A percentile compares a stretch with the other conserved stretches of the same genome.
phyloP scores from a whole-genome alignment of 2,329 filamentous ascomycete genomes.

The Pyricularia pennisetigena region DNA sequence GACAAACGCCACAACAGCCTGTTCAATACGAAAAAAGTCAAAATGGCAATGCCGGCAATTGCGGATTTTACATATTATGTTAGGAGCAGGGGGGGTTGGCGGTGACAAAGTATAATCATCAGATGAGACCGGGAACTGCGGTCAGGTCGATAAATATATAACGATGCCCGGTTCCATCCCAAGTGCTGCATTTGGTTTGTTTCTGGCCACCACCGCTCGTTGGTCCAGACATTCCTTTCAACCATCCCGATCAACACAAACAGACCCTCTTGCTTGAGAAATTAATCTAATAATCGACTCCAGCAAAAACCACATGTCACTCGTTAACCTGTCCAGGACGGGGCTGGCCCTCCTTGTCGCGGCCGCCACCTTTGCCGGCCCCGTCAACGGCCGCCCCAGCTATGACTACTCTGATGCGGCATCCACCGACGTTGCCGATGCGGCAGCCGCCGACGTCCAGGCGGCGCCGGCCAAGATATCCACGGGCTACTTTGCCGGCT shows the following conservation, averaged over 20 bases:
- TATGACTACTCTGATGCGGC: too few relatives aligned
- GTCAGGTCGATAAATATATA: neutral
- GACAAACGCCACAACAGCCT: neutral
- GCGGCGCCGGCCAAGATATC: neutral
- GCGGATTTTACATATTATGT: neutral
- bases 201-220: neutral
- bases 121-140: neutral
- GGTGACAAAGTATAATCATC: neutral
- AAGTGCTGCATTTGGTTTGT: neutral
- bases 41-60: neutral
- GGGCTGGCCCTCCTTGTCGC: neutral
- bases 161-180: neutral
- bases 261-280: neutral
- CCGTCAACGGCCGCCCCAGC: neutral
- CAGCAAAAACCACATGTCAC: neutral
- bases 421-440: neutral
- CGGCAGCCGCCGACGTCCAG: neutral
- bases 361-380: neutral
- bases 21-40: neutral
- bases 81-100: neutral
- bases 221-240: neutral
- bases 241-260: neutral
- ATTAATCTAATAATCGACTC: neutral
- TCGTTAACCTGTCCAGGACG: slow-evolving; percentile 1
- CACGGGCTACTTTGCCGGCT: slow-evolving; percentile 11